phyloP scores from a whole-genome alignment of 2,329 filamentous ascomycete species.

The Juglanconis juglandina region DNA sequence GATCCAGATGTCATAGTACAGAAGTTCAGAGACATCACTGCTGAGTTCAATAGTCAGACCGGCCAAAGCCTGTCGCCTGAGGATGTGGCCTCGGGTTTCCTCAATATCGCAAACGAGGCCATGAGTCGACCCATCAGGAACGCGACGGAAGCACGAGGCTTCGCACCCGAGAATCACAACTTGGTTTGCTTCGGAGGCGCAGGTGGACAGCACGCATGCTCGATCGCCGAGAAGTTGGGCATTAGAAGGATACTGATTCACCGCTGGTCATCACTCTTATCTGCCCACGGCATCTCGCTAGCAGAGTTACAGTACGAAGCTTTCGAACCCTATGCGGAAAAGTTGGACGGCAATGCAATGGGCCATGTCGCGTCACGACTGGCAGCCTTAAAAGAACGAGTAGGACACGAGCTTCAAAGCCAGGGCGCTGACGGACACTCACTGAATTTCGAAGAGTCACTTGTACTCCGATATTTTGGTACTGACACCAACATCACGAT shows the following conservation, averaged over 20 bases:
- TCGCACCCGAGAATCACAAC: constrained; percentile 56
- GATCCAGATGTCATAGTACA: constrained; percentile 36
- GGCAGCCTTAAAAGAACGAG: constrained; percentile 26
- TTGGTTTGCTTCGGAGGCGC: constrained; percentile 44
- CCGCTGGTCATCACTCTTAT: constrained; percentile 29
- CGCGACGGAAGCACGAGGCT: constrained; percentile 57
- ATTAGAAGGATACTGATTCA: constrained; percentile 37
- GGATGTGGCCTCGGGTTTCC: constrained; percentile 63
- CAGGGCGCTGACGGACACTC: constrained; percentile 20
- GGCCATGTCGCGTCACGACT: constrained; percentile 23
- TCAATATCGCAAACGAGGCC: constrained; percentile 72
- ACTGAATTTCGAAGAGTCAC: constrained; percentile 36
- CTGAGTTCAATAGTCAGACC: constrained; percentile 36
- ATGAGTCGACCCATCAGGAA: constrained; percentile 75
- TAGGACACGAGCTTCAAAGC: constrained; percentile 26
- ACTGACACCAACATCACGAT: constrained; percentile 49
- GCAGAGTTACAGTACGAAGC: constrained; percentile 37
- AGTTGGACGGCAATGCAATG: constrained; percentile 17
- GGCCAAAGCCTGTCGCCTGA: constrained; percentile 29
- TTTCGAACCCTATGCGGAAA: constrained; percentile 29
- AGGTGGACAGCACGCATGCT: constrained; percentile 39
- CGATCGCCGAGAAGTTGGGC: constrained; percentile 34
- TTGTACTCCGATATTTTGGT: constrained; percentile 48
- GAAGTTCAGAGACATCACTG: constrained; percentile 41
- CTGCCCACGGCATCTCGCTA: constrained; percentile 40